phyloP scores from a whole-genome alignment of 495 filamentous ascomycete genomes.

The Aspergillus cavernicola region DNA sequence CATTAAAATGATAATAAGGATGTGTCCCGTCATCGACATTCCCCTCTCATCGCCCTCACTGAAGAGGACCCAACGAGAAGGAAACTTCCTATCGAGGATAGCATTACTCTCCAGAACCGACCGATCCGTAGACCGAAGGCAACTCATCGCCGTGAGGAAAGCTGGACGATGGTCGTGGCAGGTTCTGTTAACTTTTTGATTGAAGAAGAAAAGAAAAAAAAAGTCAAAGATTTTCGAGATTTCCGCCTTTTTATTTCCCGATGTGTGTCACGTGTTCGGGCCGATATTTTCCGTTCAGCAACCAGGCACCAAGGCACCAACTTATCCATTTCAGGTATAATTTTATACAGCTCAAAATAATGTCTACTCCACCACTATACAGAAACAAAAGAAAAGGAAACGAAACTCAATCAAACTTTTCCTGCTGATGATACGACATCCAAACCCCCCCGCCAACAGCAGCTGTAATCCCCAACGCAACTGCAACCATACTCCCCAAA shows the following conservation, averaged over 20 bases:
- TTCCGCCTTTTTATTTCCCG: slow-evolving; percentile 31
- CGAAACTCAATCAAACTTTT: slow-evolving; percentile 1
- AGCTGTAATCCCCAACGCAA: slow-evolving; percentile 60
- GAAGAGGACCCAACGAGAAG: slow-evolving; percentile 59
- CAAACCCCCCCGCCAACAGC: slow-evolving; percentile 60
- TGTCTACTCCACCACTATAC: neutral
- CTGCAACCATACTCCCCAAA: slow-evolving; percentile 55
- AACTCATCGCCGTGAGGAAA: slow-evolving; percentile 57
- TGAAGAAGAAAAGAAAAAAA: slow-evolving; percentile 42
- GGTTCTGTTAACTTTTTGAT: slow-evolving; percentile 57
- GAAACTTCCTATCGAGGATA: slow-evolving; percentile 65
- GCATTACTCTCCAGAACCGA: slow-evolving; percentile 55
- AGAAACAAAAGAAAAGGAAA: neutral
- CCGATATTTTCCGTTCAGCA: slow-evolving; percentile 13
- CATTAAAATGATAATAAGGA: slow-evolving; percentile 9
- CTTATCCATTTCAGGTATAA: neutral
- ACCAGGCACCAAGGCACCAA: neutral
- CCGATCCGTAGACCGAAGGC: slow-evolving; percentile 50
- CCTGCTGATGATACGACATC: slow-evolving; percentile 33
- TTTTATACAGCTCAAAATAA: neutral
- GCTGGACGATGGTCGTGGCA: slow-evolving; percentile 63
- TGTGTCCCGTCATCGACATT: slow-evolving; percentile 70
- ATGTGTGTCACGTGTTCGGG: slow-evolving; percentile 29
- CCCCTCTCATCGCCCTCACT: slow-evolving; percentile 61
- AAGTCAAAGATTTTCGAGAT: slow-evolving; percentile 14